Base-by-base conservation (phyloP, 352 stramenopile genomes). In the Phytophthora pistaciae region DNA sequence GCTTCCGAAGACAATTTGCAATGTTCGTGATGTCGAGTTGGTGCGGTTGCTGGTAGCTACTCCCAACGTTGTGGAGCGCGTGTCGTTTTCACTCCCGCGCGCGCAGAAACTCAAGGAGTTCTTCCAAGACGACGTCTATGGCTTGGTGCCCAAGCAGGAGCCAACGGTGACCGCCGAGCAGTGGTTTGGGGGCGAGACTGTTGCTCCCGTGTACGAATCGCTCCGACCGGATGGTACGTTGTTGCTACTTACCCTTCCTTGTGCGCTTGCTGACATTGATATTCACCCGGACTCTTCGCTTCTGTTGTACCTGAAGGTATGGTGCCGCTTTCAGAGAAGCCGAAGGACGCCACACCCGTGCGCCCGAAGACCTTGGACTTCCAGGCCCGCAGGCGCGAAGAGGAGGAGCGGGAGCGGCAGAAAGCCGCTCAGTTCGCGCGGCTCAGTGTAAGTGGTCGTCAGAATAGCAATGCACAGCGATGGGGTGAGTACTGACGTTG, bases 51-150 rank as follows among this genome's bases (percentile, higher is more conserved):
- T 96, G 23, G 60, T 94, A 33, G 70, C 93, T 48, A 91, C 84
- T 14, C 70, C 77, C 3, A 79, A 77, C 14, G 69, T 74, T 14
- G 66, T 94, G 3, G 74, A 94, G 38, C 74, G 66, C 31, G 80
- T 92, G 1, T 89, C 82, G 18, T 96, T 96, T 49, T 79, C 73
- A 23, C 67, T 96, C 23, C 87, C 89, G 3, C 82, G 89, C 44
- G 80, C 85, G 11, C 72, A 89, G 14, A 92, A 87, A 55, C 75
- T 94, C 5, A 84, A 84, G 40, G 63, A 83, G 42, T 96, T 85
- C 58, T 96, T 95, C 68, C 89, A 96, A 68, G 89, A 95, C 61
- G 87, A 96, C 60, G 68, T 96, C 9, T 95, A 82, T 42, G 79
- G 79, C 4, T 72, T 78, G 16, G 63, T 88, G 10, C 76, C 70